A percentile compares a stretch with the other conserved stretches of the same genome.
phyloP scores from a whole-genome alignment of 371 early-diverging fungal genomes.

The Dentiscutata heterogama region DNA sequence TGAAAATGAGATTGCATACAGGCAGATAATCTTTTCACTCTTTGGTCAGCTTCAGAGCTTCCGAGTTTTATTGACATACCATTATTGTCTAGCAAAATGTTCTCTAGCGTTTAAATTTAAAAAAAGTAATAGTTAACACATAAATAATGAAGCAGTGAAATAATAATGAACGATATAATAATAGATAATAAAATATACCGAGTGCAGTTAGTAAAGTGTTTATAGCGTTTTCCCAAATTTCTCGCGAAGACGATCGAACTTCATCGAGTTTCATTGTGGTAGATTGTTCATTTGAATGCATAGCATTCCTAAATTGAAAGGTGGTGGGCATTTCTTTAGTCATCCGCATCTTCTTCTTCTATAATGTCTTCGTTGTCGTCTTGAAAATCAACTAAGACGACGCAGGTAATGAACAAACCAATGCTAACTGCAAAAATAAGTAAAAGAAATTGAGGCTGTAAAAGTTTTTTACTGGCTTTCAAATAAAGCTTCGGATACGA shows the following conservation, averaged over 20 bases:
- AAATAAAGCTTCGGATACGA: constrained; percentile 28
- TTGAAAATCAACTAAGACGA: constrained; percentile 33
- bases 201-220: constrained; percentile 38
- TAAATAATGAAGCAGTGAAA: no score
- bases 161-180: constrained; percentile 1
- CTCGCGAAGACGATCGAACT: neutral
- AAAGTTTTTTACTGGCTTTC: constrained; percentile 36
- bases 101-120: neutral
- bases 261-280: constrained; percentile 1
- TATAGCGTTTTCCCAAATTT: constrained; percentile 38
- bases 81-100: constrained; percentile 27
- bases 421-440: constrained; percentile 22
- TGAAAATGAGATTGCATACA: neutral
- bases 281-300: neutral
- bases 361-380: constrained; percentile 25
- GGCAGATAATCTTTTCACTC: neutral
- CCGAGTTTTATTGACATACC: constrained; percentile 17
- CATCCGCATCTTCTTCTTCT: constrained; percentile 28
- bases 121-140: neutral
- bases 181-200: neutral
- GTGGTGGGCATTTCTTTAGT: neutral
- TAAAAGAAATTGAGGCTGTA: constrained; percentile 34
- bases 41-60: neutral
- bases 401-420: constrained; percentile 19
- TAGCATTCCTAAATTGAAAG: neutral